A percentile compares a stretch with the other conserved stretches of the same genome.
phyloP scores from a whole-genome alignment of 495 filamentous ascomycete genomes.

The Podospora conica region DNA sequence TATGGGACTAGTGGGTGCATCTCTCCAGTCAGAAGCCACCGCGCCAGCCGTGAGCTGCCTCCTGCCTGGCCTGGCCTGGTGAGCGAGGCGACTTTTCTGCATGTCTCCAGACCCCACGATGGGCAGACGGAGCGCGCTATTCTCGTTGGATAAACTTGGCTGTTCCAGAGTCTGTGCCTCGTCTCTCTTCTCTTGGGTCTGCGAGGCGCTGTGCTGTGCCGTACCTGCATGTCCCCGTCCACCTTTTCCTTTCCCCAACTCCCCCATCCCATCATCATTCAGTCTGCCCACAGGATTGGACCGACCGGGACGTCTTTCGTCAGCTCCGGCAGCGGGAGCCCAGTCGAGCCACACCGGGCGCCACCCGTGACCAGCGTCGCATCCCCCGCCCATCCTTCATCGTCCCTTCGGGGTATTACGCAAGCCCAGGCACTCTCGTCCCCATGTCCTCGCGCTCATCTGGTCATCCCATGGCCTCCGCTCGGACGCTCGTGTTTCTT shows the following conservation, averaged over 20 bases:
- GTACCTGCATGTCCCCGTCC: slow-evolving; percentile 14
- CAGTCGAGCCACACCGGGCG: background rate
- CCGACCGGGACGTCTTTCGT: background rate
- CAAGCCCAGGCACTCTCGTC: background rate
- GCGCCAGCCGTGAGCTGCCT: background rate
- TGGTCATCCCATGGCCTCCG: slow-evolving; percentile 7
- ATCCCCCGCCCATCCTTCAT: background rate
- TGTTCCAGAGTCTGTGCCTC: background rate
- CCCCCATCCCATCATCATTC: background rate
- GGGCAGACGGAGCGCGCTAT: background rate
- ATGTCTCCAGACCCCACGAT: background rate
- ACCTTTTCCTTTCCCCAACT: background rate
- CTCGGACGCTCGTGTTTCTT: slow-evolving; percentile 29
- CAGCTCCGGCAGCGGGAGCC: background rate
- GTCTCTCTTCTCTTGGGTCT: slow-evolving; percentile 4
- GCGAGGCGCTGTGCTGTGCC: slow-evolving; percentile 10
- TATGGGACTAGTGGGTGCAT: slow-evolving; percentile 18
- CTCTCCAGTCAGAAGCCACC: background rate
- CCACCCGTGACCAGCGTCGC: slow-evolving; percentile 6
- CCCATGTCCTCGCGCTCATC: slow-evolving; percentile 13
- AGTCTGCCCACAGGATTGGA: background rate
- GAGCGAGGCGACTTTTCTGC: background rate
- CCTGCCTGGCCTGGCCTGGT: background rate
- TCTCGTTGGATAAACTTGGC: background rate
- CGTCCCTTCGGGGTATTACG: background rate